A percentile compares a stretch with the other conserved stretches of the same genome.
phyloP scores from a whole-genome alignment of 2,329 filamentous ascomycete species.

The Colletotrichum liaoningense region DNA sequence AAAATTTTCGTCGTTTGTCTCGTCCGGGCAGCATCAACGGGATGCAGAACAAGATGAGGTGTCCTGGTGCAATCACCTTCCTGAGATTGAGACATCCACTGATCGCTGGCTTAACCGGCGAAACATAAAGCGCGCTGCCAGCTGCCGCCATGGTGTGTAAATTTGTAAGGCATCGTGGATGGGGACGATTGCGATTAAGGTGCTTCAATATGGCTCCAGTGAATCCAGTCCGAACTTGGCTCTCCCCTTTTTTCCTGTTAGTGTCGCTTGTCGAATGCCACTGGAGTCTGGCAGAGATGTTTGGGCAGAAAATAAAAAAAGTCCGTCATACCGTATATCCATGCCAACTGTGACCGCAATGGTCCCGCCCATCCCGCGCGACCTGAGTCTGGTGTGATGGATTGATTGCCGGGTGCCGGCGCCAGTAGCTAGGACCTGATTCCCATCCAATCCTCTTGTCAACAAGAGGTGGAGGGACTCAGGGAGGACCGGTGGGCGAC shows the following conservation, averaged over 20 bases:
- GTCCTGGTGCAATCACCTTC: constrained; percentile 10
- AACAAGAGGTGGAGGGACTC: neutral
- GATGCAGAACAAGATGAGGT: neutral
- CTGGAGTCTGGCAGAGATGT: neutral
- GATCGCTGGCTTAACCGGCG: constrained; percentile 15
- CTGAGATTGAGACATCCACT: constrained; percentile 29
- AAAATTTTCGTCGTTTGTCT: neutral
- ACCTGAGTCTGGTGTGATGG: constrained; percentile 12
- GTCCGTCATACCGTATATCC: neutral
- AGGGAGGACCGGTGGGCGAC: neutral
- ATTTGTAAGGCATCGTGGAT: neutral
- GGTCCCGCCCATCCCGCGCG: neutral
- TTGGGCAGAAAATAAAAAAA: neutral
- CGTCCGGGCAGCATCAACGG: neutral
- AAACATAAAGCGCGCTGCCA: neutral
- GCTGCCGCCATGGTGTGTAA: neutral
- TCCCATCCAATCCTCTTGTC: neutral
- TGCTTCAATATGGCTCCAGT: neutral
- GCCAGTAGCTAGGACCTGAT: neutral
- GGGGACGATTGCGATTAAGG: neutral
- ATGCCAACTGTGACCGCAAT: neutral
- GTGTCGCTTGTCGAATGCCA: neutral
- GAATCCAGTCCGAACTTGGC: neutral
- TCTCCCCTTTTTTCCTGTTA: neutral
- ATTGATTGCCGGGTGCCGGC: constrained; percentile 26